Evolutionary conservation across 768 basidiomycete genomes (phyloP), one percentile per base, ranked within the genome.

Genomic region (Tylopilus sp.): DNA sequence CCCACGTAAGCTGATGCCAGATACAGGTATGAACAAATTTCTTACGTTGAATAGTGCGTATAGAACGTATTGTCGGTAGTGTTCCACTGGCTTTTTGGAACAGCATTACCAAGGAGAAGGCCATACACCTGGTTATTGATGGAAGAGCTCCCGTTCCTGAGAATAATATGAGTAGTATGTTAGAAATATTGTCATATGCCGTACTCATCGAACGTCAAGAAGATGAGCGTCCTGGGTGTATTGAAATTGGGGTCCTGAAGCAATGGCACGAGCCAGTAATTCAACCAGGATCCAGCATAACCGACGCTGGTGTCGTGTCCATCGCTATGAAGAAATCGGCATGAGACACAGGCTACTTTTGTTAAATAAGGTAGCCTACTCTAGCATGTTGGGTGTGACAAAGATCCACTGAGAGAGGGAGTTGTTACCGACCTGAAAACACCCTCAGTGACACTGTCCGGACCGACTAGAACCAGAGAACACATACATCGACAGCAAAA

Each of bases 321-420:
- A 52, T 83, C 82, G 58, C 84, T 75, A 44, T 74, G 59, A 26
- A 21, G 8, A 18, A 18, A 18, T 52, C 6, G 45, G 39, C 22
- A 6, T 23, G 18, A 25, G 3, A 13, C 6, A 28, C 22, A 12
- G 13, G 13, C 22, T 2, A 13, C 4, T 4, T 5, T 26, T 10
- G 6, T 22, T 4, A 35, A 49, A 6, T 10, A 15, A n/a, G 6
- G n/a, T 25, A 69, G 54, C 67, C 4, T 23, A 62, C 66, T 69
- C 43, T 26, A 53, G 53, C 10, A 81, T 68, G 62, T 85, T 85
- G 10, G 84, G 84, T 1, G 83, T 84, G 49, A 86, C 71, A 53
- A 80, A 84, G 8, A 73, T 56, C 80, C 82, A 85, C 50, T 84
- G 82, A 10, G 82, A 76, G 40, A 86, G 63, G 1, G 70, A 68